Percentiles rank a stretch among this genome's conserved stretches.
Evolutionary conservation across 306 rosid genomes (phyloP).

Genomic region (Calophaca sinica): DNA sequence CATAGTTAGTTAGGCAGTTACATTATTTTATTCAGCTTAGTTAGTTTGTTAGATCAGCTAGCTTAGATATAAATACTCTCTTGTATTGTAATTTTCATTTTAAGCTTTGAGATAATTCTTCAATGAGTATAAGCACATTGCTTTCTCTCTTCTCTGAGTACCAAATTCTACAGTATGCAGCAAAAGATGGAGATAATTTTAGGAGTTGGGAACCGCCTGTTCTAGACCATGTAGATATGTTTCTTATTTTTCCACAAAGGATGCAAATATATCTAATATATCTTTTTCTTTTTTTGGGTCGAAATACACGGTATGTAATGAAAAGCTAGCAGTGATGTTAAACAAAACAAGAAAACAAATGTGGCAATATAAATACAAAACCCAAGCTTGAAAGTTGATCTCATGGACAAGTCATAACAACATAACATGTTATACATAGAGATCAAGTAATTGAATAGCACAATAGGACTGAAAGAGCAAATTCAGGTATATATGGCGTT

Average conservation of each 20-base stretch:
- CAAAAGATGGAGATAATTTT: neutral
- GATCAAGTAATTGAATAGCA: no score
- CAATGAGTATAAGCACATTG: no score
- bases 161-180: no score
- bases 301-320: neutral
- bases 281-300: no score
- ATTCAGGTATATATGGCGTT: conserved; percentile 36
- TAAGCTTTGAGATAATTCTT: no score
- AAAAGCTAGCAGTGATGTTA: neutral
- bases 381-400: neutral
- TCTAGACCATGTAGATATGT: neutral
- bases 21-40: no score
- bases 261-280: neutral
- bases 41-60: no score
- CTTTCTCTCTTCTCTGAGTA: no score
- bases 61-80: no score
- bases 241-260: conserved; percentile 37
- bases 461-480: neutral
- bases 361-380: conserved; percentile 34
- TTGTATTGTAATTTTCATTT: no score
- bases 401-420: neutral
- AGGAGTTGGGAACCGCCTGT: neutral
- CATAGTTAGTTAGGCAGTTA: no score
- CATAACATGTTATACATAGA: neutral
- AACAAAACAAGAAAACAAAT: neutral